Evolutionary conservation across 108 stramenopile genomes (phyloP), one percentile per base, ranked within the genome.

Genomic region (Nitzschia sp.): DNA sequence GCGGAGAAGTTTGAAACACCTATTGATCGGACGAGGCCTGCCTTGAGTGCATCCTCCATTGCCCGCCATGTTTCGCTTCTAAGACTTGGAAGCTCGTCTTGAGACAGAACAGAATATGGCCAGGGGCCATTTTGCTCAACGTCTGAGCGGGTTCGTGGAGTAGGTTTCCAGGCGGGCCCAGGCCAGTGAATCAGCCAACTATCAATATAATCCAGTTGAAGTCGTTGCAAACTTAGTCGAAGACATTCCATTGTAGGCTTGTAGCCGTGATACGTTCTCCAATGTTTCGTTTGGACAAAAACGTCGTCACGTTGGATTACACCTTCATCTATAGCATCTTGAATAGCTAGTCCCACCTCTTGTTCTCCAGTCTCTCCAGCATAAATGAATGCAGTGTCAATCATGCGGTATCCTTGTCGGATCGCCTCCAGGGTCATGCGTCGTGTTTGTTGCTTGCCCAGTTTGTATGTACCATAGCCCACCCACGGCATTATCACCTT

Each of bases 321-420:
- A 10, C 65, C 65, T 21, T 76, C 20, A 3, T 78, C 21, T 11
- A 85, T 53, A 29, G 83, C 80, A 68, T 82, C 67, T 65, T 79
- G 73, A 55, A 91, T 61, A 0, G 90, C 87, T 24, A 77, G 51
- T n/a, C 86, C 87, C 0, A 89, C 85, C 61, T 87, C 63, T 7
- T 40, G 29, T 73, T 91, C 90, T 25, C 81, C 86, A n/a, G 75
- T 84, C 76, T 91, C 84, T 7, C 87, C 84, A 17, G 86, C 86
- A 51, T 88, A 91, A 34, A 88, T 81, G 63, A 91, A 89, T 17
- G 90, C 90, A 7, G 90, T 91, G 54, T 91, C 87, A 63, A 91
- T 87, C 21, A 57, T 48, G 10, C 87, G 82, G 55, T 85, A 86
- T 26, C 87, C 90, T 15, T 37, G 57, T 43, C 65, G 52, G 21